Percentiles rank a stretch among this genome's conserved stretches.
phyloP scores from a whole-genome alignment of 73 alveolate genomes.

The Stentor coeruleus region DNA sequence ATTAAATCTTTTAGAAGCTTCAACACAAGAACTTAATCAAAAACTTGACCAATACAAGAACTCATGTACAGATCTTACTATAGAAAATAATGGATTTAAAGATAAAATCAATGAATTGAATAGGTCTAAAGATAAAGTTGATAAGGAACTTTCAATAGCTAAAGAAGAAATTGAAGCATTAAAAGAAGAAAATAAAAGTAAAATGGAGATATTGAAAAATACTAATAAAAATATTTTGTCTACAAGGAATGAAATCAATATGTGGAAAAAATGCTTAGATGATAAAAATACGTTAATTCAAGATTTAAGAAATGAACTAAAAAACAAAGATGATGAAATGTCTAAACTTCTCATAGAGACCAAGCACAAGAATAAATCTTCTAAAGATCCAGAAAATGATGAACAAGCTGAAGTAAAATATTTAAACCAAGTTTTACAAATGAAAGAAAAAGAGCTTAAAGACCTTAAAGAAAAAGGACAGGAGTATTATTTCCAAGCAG shows the following conservation, averaged over 20 bases:
- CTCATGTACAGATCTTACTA: background rate
- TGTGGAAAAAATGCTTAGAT: conserved; percentile 26
- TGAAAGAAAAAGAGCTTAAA: conserved; percentile 13
- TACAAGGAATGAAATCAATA: conserved; percentile 18
- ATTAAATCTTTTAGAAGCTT: background rate
- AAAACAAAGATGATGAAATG: background rate
- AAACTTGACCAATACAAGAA: background rate
- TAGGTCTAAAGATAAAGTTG: background rate
- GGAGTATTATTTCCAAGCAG: conserved; percentile 25
- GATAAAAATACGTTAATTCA: conserved; percentile 18
- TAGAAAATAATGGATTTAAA: background rate
- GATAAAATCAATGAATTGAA: background rate
- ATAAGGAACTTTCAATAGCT: background rate
- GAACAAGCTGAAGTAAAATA: conserved; percentile 5
- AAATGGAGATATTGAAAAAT: conserved; percentile 12
- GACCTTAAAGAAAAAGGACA: conserved; percentile 29
- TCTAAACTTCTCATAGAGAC: background rate
- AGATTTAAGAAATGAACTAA: conserved; percentile 18
- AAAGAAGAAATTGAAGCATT: conserved; percentile 21
- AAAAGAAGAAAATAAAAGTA: conserved; percentile 30
- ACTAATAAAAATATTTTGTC: conserved; percentile 24
- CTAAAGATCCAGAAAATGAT: background rate
- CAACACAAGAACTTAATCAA: background rate
- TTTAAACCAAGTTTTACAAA: background rate
- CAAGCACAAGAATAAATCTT: background rate